Evolutionary conservation across 352 stramenopile species (phyloP).

Genomic region (Thalassiosira delicatula): DNA sequence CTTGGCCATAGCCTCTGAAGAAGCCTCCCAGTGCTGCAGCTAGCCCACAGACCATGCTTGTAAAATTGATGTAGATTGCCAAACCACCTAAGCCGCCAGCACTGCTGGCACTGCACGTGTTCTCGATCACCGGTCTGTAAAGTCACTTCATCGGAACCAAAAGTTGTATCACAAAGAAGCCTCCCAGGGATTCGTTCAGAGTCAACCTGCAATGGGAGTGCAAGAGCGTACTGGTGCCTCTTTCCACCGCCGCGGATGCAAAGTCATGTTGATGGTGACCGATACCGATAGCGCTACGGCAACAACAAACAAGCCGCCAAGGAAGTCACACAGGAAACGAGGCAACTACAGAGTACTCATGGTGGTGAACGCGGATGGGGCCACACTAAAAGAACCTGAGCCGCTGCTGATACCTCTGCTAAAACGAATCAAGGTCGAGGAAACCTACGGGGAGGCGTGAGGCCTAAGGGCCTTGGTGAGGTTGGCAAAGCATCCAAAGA

Average conservation of each 20-base stretch:
- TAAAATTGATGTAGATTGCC: too few relatives aligned
- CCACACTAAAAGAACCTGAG: slow-evolving; percentile 43
- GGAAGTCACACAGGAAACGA: slow-evolving; percentile 51
- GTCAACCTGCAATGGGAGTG: slow-evolving; percentile 42
- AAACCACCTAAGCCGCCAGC: too few relatives aligned
- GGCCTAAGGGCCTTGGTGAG: too few relatives aligned
- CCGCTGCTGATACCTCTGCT: too few relatives aligned
- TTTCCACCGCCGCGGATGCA: neutral
- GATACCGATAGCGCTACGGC: too few relatives aligned
- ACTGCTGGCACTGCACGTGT: slow-evolving; percentile 24
- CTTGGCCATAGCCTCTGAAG: too few relatives aligned
- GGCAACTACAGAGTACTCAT: slow-evolving; percentile 68
- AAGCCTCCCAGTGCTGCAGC: too few relatives aligned
- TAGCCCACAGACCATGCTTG: too few relatives aligned
- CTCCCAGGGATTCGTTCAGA: slow-evolving; percentile 41
- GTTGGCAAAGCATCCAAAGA: too few relatives aligned
- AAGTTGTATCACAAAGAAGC: slow-evolving; percentile 32
- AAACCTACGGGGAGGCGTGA: too few relatives aligned
- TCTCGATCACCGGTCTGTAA: slow-evolving; percentile 26
- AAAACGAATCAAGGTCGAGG: too few relatives aligned
- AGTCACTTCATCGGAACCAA: slow-evolving; percentile 23
- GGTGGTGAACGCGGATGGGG: slow-evolving; percentile 64
- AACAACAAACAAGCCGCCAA: too few relatives aligned
- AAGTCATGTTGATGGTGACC: neutral
- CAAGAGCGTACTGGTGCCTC: slow-evolving; percentile 42